phyloP scores from a whole-genome alignment of 768 basidiomycete species.

The Neoboletus subvelutipes region DNA sequence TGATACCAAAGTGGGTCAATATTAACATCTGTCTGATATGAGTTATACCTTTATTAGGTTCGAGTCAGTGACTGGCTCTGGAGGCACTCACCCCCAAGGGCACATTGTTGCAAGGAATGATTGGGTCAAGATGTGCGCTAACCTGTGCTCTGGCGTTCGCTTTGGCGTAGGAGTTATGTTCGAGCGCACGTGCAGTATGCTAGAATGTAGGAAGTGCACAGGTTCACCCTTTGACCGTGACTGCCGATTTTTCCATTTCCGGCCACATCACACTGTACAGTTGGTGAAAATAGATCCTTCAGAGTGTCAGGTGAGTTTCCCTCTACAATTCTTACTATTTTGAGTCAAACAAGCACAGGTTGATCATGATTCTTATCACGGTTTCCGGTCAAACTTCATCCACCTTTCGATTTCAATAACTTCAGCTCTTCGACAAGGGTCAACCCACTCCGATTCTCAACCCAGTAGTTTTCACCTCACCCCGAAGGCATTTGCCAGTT shows the following conservation, averaged over 20 bases:
- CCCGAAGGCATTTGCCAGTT: slow-evolving; percentile 82
- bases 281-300: slow-evolving; percentile 50
- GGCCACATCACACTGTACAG: slow-evolving; percentile 74
- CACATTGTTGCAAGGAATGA: slow-evolving; percentile 24
- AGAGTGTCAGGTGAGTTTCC: slow-evolving; percentile 45
- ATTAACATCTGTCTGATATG: background rate
- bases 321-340: background rate
- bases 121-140: slow-evolving; percentile 76
- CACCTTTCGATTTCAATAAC: slow-evolving; percentile 87
- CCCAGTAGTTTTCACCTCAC: slow-evolving; percentile 82
- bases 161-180: slow-evolving; percentile 83
- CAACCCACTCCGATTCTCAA: slow-evolving; percentile 17
- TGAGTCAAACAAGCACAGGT: slow-evolving; percentile 32
- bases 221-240: slow-evolving; percentile 67
- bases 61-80: slow-evolving; percentile 10
- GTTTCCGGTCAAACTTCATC: slow-evolving; percentile 91
- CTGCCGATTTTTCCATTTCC: slow-evolving; percentile 80
- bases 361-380: slow-evolving; percentile 72
- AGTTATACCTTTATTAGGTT: slow-evolving; percentile 19
- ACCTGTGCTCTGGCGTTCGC: slow-evolving; percentile 78
- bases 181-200: slow-evolving; percentile 72
- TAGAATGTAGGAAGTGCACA: slow-evolving; percentile 60
- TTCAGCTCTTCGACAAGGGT: slow-evolving; percentile 50
- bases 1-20: slow-evolving; percentile 77
- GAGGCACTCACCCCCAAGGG: slow-evolving; percentile 20